Base-by-base conservation (phyloP, 2,329 filamentous ascomycete genomes). In the Claviceps fusiformis region DNA sequence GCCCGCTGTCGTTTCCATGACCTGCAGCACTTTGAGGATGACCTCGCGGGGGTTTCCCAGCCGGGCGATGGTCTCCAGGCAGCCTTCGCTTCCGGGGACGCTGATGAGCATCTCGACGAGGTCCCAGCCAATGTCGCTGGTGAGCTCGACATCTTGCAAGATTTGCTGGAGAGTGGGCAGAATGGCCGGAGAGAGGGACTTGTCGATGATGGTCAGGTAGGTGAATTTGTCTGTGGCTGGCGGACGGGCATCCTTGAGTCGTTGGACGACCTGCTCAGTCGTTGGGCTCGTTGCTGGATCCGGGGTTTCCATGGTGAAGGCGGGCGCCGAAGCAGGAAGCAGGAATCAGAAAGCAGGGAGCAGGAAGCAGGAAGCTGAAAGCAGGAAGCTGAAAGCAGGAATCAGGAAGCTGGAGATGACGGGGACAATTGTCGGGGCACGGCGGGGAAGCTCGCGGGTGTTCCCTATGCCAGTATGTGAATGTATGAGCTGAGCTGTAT, bases 61-160 rank as follows among this genome's bases (percentile, higher is more conserved):
- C 29, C 83, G 79, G 37, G 87, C 87, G 53, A 92, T 83, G 35
- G 84, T 86, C 65, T 85, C 80, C 17, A 92, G 74, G 64, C 87
- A 90, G 50, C 76, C 69, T 61, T 86, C 82, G n/a, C 83, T 85
- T 13, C 78, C 81, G 1, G 86, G 76, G 5, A 89, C 71, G 41
- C 81, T 76, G 29, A 90, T 75, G 5, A 93, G 77, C 63, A 89
- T 80, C 64, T 87, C 84, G 27, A 93, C 84, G 53, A 92, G 72
- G 66, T 93, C 88, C 88, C 88, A 93, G 52, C 88, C 88, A 62
- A 92, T 90, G 55, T 89, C 85, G 57, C 79, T 80, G 3, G 86
- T 88, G 55, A 91, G 73, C 56, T 79, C 75, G 10, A 76, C 73
- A 74, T 88, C 82, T 66, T 86, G 80, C 19, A 89, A 74, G 41